Conservation (phyloP, 331 rosid genomes). For the Phaseolus coccineus region DNA sequence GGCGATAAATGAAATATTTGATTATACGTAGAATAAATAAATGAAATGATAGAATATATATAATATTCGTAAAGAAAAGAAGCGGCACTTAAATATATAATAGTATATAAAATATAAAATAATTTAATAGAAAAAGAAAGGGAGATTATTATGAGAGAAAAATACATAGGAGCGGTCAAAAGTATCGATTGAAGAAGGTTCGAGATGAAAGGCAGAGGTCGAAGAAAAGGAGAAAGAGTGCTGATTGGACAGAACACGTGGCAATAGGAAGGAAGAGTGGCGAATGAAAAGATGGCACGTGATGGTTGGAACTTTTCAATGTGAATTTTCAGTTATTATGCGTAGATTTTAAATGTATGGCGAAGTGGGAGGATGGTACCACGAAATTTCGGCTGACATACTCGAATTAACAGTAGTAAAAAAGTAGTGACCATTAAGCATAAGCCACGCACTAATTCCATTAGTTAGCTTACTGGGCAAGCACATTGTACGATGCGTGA, state of each 20-base stretch:
- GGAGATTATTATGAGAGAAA: not conserved
- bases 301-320: conserved; percentile 35
- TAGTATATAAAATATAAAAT: not conserved
- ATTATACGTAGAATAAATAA: no score
- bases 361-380: conserved; percentile 31
- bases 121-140: no score
- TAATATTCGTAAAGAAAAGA: no score
- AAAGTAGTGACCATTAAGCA: not conserved
- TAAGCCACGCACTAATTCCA: conserved; percentile 9
- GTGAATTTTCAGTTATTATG: not conserved
- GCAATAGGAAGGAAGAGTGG: not conserved
- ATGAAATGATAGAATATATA: no score
- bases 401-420: not conserved
- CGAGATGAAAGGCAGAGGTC: not conserved
- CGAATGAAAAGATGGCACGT: not conserved
- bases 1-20: not conserved
- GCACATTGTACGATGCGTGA: conserved; percentile 43
- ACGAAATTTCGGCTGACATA: conserved; percentile 30
- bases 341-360: not conserved
- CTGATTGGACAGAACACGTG: not conserved
- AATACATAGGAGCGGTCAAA: not conserved
- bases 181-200: not conserved
- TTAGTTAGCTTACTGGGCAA: conserved; percentile 36
- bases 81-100: no score
- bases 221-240: not conserved